A percentile compares a stretch with the other conserved stretches of the same genome.
Conservation (phyloP, 2,329 filamentous ascomycete species). For the Blastomyces gilchristii region DNA sequence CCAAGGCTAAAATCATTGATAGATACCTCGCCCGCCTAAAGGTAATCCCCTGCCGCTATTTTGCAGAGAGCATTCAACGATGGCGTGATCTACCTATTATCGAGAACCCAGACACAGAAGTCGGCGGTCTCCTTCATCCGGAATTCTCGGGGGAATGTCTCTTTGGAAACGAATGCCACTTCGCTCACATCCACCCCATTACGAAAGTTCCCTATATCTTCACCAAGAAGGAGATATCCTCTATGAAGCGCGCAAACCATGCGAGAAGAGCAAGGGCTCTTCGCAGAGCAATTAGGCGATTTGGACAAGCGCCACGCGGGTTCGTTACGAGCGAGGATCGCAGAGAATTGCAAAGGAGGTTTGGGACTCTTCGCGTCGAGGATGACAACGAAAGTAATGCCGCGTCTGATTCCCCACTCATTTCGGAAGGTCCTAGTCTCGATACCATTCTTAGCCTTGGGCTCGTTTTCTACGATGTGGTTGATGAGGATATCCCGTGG, state of each 20-base stretch:
- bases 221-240: conserved; percentile 9
- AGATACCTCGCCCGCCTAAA: conserved; percentile 20
- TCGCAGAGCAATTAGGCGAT: background rate
- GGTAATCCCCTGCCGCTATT: conserved; percentile 21
- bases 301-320: background rate
- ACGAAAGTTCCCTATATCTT: conserved; percentile 15
- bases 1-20: conserved; percentile 20
- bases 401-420: background rate
- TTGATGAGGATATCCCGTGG: background rate
- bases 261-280: conserved; percentile 2
- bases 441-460: background rate
- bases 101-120: background rate
- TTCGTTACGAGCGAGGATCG: background rate
- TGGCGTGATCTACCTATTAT: conserved; percentile 8
- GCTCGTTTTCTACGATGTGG: background rate
- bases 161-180: conserved; percentile 25
- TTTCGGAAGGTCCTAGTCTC: background rate
- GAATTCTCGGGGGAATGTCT: conserved; percentile 17
- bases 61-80: conserved; percentile 14
- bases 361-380: background rate
- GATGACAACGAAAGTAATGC: background rate
- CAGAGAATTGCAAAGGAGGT: background rate
- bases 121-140: background rate
- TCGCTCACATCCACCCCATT: conserved; percentile 17
- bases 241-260: conserved; percentile 11